Conservation (phyloP, 2,329 filamentous ascomycete genomes). For the Colletotrichum endophyticum region DNA sequence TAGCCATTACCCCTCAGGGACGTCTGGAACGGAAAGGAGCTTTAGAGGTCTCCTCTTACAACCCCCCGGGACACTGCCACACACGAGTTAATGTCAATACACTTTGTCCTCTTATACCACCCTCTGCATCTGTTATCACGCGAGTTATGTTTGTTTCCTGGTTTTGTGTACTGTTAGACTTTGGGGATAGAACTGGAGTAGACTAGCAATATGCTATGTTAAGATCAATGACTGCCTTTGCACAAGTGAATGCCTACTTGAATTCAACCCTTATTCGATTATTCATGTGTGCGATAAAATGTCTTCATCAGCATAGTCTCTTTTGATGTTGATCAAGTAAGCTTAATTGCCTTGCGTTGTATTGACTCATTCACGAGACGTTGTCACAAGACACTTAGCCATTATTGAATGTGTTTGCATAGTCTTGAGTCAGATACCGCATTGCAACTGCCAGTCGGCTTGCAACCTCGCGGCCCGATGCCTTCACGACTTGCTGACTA, state of each 20-base stretch:
- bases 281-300: background rate
- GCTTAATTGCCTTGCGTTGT: background rate
- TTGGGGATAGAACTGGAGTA: background rate
- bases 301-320: background rate
- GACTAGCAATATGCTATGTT: background rate
- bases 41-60: slow-evolving; percentile 10
- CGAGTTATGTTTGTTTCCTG: slow-evolving; percentile 5
- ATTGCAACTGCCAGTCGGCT: background rate
- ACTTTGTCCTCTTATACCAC: slow-evolving; percentile 11
- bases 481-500: background rate
- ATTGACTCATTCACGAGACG: background rate
- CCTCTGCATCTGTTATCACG: background rate
- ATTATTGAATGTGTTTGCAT: background rate
- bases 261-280: background rate
- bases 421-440: background rate
- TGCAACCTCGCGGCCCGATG: background rate
- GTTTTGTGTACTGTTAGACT: background rate
- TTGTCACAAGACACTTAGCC: background rate
- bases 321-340: background rate
- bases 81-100: slow-evolving; percentile 6
- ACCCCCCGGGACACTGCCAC: slow-evolving; percentile 4
- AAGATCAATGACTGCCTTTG: background rate
- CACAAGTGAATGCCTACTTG: background rate
- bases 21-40: slow-evolving; percentile 15
- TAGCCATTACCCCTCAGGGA: slow-evolving; percentile 3